A percentile compares a stretch with the other conserved stretches of the same genome.
These are phyloP conservation scores for Cystobasidiaceae sp. DNA, from an alignment of 1,284 basidiomycete species.

Conservation along the genomic window DNA sequence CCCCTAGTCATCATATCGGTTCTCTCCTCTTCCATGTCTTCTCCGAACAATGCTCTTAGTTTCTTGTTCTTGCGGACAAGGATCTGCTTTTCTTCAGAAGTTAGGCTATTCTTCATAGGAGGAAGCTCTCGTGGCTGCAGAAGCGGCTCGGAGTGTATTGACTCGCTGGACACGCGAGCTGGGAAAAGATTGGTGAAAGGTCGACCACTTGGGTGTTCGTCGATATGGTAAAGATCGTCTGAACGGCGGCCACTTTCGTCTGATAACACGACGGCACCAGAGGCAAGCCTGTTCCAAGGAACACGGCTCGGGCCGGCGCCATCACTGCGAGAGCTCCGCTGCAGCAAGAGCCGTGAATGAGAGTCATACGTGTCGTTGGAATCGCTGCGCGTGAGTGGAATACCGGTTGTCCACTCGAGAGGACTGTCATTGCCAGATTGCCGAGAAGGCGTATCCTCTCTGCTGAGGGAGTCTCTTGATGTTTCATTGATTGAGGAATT, in stretches of 20 bases:
- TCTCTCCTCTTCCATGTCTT: neutral
- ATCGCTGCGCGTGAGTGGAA: neutral
- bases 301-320: neutral
- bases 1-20: neutral
- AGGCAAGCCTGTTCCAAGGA: too few relatives aligned
- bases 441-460: neutral
- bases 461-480: too few relatives aligned
- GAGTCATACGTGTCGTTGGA: conserved; percentile 7
- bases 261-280: too few relatives aligned
- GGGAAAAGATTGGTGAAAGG: neutral
- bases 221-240: too few relatives aligned
- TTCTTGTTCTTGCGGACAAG: conserved; percentile 17
- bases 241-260: too few relatives aligned
- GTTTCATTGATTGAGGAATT: neutral
- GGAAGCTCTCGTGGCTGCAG: neutral
- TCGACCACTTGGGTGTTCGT: neutral
- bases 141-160: neutral
- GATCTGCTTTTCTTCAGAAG: conserved; percentile 3
- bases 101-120: neutral
- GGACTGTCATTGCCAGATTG: neutral
- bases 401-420: conserved; percentile 7
- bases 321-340: neutral
- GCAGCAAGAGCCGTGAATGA: neutral
- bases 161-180: neutral
- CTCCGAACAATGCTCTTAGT: conserved; percentile 12